Evolutionary conservation across 2,329 filamentous ascomycete genomes (phyloP).

Genomic region (Penicillium hesseltinei): DNA sequence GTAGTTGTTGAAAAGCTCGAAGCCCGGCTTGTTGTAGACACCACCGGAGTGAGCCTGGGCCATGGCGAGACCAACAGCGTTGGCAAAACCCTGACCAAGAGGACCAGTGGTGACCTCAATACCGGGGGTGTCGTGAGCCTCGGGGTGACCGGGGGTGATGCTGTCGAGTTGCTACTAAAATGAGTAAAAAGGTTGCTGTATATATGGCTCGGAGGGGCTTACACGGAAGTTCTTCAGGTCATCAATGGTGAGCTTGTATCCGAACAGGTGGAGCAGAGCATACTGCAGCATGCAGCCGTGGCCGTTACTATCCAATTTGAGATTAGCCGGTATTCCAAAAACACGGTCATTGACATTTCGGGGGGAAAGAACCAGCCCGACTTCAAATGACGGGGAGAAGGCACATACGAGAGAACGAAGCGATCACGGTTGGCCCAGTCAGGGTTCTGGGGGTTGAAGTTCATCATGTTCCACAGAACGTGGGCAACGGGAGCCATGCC

Average conservation of each 20-base stretch:
- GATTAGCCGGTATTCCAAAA: not conserved
- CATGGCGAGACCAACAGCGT: conserved; percentile 96
- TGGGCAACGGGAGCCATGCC: conserved; percentile 91
- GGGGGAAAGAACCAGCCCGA: not conserved
- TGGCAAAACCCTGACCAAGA: conserved; percentile 94
- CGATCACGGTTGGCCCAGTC: conserved; percentile 96
- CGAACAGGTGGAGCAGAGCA: conserved; percentile 94
- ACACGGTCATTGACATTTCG: not conserved
- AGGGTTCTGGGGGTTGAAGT: conserved; percentile 99
- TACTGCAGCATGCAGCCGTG: conserved; percentile 99
- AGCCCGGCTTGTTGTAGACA: conserved; percentile 95
- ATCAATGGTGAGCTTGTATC: conserved; percentile 80
- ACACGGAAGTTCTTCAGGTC: conserved; percentile 97
- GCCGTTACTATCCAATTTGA: conserved; percentile 67
- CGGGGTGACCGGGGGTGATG: conserved; percentile 94
- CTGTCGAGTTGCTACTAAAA: conserved; percentile 60
- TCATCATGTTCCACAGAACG: conserved; percentile 99
- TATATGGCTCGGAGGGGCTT: conserved; percentile 44
- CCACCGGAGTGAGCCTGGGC: conserved; percentile 89
- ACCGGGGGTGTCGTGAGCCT: conserved; percentile 93
- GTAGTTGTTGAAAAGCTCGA: conserved; percentile 90
- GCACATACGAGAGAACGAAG: conserved; percentile 95
- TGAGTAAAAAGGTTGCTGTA: conserved; percentile 5
- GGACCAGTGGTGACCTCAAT: conserved; percentile 98
- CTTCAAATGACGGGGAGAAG: not conserved